Percentiles rank a stretch among this genome's conserved stretches.
phyloP scores from a whole-genome alignment of 805 yeast species.

The Kockiozyma suomiensis region DNA sequence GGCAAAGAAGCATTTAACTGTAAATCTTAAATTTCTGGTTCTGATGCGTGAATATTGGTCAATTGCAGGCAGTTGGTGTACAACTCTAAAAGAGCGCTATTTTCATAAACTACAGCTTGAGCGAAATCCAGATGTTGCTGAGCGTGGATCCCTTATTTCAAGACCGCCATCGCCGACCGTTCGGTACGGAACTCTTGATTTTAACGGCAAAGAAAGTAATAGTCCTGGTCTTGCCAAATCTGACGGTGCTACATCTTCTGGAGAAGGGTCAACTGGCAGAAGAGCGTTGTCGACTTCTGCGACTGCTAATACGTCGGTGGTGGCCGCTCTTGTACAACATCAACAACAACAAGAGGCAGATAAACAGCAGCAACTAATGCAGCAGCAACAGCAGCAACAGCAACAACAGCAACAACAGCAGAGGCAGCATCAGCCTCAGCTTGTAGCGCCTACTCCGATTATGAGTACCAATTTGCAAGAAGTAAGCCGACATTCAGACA shows the following conservation, averaged over 20 bases:
- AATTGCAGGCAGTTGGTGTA: slow-evolving; percentile 44
- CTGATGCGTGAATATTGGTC: slow-evolving; percentile 43
- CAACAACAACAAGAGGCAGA: not conserved
- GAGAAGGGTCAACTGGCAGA: slow-evolving; percentile 13
- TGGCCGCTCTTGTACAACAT: slow-evolving; percentile 9
- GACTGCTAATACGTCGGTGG: not conserved
- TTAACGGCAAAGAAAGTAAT: slow-evolving; percentile 25
- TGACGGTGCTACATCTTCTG: slow-evolving; percentile 26
- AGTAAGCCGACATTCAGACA: not conserved
- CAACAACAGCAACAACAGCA: not conserved
- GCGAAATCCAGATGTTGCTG: slow-evolving; percentile 21
- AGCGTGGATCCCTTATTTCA: slow-evolving; percentile 16
- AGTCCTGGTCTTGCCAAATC: slow-evolving; percentile 25
- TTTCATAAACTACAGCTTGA: slow-evolving; percentile 32
- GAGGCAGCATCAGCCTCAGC: not conserved
- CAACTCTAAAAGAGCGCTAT: slow-evolving; percentile 41
- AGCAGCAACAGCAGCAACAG: slow-evolving; percentile 1
- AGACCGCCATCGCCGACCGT: slow-evolving; percentile 35
- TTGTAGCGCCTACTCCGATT: not conserved
- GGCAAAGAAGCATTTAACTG: slow-evolving; percentile 43
- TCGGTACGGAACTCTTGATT: slow-evolving; percentile 32
- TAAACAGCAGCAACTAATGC: not conserved
- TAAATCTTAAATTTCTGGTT: slow-evolving; percentile 40
- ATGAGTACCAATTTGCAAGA: not conserved
- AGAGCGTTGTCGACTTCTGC: slow-evolving; percentile 11